A percentile compares a stretch with the other conserved stretches of the same genome.
Conservation (phyloP, 495 filamentous ascomycete species). For the Collariella sp. region DNA sequence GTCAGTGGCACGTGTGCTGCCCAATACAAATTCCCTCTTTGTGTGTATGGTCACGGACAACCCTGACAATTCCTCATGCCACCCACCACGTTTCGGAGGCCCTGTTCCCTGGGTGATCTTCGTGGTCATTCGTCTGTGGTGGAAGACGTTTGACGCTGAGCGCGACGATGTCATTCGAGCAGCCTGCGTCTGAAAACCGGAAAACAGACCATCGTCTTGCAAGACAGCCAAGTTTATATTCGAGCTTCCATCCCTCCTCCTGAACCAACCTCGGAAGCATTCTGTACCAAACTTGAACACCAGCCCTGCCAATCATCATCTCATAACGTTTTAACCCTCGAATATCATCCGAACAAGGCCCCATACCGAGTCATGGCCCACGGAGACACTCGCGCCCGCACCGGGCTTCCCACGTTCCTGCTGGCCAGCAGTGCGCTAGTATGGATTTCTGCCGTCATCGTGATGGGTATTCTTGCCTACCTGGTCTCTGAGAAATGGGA, state of each 20-base stretch:
- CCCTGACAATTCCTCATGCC: not conserved
- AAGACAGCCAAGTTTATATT: too few species aligned
- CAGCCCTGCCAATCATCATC: not conserved
- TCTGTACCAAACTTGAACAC: not conserved
- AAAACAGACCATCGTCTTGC: not conserved
- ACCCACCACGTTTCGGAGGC: not conserved
- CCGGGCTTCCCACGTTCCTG: constrained; percentile 20
- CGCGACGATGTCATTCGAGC: not conserved
- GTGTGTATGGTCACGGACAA: not conserved
- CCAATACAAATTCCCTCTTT: not conserved
- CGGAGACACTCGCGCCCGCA: constrained; percentile 2
- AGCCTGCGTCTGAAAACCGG: not conserved
- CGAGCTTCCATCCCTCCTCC: too few species aligned
- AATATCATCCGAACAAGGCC: not conserved
- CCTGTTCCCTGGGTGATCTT: not conserved
- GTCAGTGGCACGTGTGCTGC: not conserved
- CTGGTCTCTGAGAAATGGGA: constrained; percentile 38
- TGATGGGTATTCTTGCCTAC: constrained; percentile 51
- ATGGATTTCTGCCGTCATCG: constrained; percentile 52
- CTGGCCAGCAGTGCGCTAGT: constrained; percentile 27
- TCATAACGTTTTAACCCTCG: too few species aligned
- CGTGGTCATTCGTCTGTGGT: not conserved
- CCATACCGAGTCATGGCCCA: constrained; percentile 3
- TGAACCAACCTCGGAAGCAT: too few species aligned
- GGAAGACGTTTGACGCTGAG: not conserved